These are phyloP conservation scores for Skeletonema grethae DNA, from an alignment of 108 stramenopile genomes.

Conservation along the genomic window DNA sequence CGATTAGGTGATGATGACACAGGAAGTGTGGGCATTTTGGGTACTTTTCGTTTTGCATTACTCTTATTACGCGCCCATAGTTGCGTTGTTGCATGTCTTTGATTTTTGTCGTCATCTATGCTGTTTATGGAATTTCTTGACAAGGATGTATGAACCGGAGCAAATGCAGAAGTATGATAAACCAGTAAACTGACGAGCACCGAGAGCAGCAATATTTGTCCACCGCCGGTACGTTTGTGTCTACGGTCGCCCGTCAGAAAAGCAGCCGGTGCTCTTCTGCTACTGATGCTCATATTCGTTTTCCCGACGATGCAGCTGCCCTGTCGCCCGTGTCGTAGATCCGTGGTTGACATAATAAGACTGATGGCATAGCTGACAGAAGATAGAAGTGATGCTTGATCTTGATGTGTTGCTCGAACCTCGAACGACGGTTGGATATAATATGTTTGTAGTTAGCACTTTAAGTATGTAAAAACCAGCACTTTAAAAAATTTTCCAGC, in stretches of 20 bases:
- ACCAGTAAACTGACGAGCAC: not conserved
- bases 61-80: conserved; percentile 7
- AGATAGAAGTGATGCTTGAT: no score
- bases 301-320: no score
- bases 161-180: not conserved
- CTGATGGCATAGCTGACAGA: no score
- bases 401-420: no score
- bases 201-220: not conserved
- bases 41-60: conserved; percentile 5
- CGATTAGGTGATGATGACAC: not conserved
- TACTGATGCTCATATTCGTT: not conserved
- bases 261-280: not conserved
- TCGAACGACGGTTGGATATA: no score
- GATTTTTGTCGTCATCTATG: not conserved
- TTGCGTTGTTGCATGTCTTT: not conserved
- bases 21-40: conserved; percentile 29
- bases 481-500: no score
- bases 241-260: not conserved
- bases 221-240: not conserved
- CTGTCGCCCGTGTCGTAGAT: no score
- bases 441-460: no score
- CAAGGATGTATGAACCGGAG: not conserved
- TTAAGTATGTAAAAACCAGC: no score
- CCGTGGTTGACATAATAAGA: no score
- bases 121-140: not conserved